Base-by-base conservation (phyloP, 140 eudicot species). In the Stevia rebaudiana region DNA sequence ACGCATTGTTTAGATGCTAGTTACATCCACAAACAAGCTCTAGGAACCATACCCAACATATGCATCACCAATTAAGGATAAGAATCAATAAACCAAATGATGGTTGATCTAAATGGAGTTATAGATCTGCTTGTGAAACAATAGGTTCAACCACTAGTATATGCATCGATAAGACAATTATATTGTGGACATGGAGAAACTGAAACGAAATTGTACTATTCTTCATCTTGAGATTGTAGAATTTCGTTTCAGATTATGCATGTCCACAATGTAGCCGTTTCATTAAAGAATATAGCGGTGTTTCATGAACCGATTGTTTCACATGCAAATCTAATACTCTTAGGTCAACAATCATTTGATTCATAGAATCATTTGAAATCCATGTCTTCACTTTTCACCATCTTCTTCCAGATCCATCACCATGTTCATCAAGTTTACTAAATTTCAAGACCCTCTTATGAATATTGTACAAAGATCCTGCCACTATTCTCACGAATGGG, bases 101-200 rank as follows among this genome's bases (percentile, higher is more conserved):
- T 47, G 47, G 43, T 33, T 50, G 42, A 43, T 64, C 61, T 10
- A 30, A 53, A 64, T 42, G 3, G 42, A 73, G 52, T 42, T 17
- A 66, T 64, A 65, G 63, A 61, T 69, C 37, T 75, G 66, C 74
- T 52, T 75, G 70, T 67, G 69, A 68, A 35, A 75, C 79, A 61
- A 75, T 75, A 59, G 52, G 75, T 75, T 75, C 65, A 68, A 25
- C 70, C 74, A 49, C 69, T 60, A 36, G 70, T 75, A 75, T 68
- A 75, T 68, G 3, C 79, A 50, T 8, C 19, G 8, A 59, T 4
- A 60, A 56, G 63, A 60, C 43, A 59, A 17, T 74, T 50, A 68
- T 21, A 25, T 41, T 23, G 69, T 68, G 52, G 70, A 68, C 64
- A 68, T 67, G 70, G 75, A 75, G 70, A 68, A 75, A 68, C 66